Percentiles rank a stretch among this genome's conserved stretches.
Conservation (phyloP, 345 rosid genomes). For the Balakata baccata region DNA sequence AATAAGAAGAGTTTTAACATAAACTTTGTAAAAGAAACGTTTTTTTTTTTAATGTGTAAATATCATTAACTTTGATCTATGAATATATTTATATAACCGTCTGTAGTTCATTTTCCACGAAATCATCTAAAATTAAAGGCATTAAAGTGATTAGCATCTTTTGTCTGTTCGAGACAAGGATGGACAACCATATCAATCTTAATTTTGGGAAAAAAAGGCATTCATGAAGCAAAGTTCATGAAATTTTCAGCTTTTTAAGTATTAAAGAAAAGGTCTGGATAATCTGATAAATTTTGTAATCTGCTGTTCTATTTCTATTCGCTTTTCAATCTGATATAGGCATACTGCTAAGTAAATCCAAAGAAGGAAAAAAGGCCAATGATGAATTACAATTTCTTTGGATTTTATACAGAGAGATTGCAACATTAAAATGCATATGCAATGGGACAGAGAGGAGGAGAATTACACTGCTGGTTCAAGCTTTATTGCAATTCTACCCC, state of each 20-base stretch:
- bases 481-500: slow-evolving; percentile 40
- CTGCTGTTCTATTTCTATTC: neutral
- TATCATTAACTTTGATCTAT: too few species aligned
- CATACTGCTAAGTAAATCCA: neutral
- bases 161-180: slow-evolving; percentile 28
- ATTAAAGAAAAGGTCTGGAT: neutral
- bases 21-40: too few species aligned
- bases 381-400: slow-evolving; percentile 22
- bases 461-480: slow-evolving; percentile 20
- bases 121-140: slow-evolving; percentile 22
- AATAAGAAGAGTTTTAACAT: too few species aligned
- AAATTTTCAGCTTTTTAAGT: too few species aligned
- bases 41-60: too few species aligned
- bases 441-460: slow-evolving; percentile 19
- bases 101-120: slow-evolving; percentile 12
- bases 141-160: slow-evolving; percentile 20
- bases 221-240: neutral
- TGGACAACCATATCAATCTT: slow-evolving; percentile 22
- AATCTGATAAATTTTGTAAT: neutral
- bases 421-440: slow-evolving; percentile 29
- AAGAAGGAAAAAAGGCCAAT: neutral
- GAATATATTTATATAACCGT: too few species aligned
- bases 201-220: slow-evolving; percentile 7
- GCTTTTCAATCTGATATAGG: neutral
- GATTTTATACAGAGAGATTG: slow-evolving; percentile 32